These are phyloP conservation scores for Colletotrichum tanaceti DNA, from an alignment of 2,329 filamentous ascomycete species.

Conservation along the genomic window DNA sequence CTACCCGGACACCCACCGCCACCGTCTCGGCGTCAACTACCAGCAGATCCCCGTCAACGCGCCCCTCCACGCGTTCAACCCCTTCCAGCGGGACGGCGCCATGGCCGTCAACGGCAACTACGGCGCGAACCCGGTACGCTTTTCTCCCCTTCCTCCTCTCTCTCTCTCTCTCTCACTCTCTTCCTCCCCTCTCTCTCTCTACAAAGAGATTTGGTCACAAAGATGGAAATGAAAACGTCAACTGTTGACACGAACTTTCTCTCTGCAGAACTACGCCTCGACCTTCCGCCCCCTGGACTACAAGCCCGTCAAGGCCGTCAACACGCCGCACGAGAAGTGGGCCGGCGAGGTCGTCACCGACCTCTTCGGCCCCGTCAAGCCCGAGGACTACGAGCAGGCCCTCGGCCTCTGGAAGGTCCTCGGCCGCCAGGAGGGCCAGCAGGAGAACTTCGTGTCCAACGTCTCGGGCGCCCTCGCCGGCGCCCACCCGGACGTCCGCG, in stretches of 20 bases:
- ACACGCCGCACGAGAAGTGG: conserved; percentile 60
- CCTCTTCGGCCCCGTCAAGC: conserved; percentile 58
- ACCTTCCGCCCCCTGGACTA: conserved; percentile 58
- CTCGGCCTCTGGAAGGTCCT: conserved; percentile 61
- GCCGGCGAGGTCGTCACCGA: conserved; percentile 56
- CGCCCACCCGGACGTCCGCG: conserved; percentile 65
- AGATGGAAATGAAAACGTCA: too few species aligned
- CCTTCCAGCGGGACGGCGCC: conserved; percentile 78
- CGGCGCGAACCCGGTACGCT: conserved; percentile 63
- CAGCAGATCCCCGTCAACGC: conserved; percentile 73
- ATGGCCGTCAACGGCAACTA: conserved; percentile 78
- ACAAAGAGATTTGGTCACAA: too few species aligned
- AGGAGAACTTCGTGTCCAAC: conserved; percentile 71
- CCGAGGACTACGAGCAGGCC: conserved; percentile 64
- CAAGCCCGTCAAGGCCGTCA: conserved; percentile 54
- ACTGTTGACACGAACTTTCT: too few species aligned
- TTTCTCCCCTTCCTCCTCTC: too few species aligned
- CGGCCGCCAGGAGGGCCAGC: conserved; percentile 64
- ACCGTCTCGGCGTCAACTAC: conserved; percentile 73
- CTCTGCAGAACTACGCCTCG: conserved; percentile 61
- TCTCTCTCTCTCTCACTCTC: too few species aligned
- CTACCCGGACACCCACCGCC: conserved; percentile 71
- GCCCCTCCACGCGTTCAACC: conserved; percentile 68
- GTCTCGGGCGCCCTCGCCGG: conserved; percentile 66
- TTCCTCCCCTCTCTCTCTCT: too few species aligned